These are phyloP conservation scores for Beauveria sp. DNA, from an alignment of 2,329 filamentous ascomycete species.

Conservation along the genomic window DNA sequence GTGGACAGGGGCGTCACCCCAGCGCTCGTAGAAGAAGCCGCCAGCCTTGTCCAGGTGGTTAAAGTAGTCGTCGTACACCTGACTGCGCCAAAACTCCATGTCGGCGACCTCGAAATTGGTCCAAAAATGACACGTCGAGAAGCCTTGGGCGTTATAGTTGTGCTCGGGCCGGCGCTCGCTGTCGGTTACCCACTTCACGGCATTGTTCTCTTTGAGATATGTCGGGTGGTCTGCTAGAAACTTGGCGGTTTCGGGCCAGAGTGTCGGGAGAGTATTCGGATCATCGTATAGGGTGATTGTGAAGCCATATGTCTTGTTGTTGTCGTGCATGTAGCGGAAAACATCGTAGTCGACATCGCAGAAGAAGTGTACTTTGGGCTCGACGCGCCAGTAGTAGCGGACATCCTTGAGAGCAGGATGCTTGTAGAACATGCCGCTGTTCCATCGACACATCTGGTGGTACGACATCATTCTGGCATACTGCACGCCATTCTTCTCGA, in stretches of 20 bases:
- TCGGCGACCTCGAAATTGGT: constrained; percentile 97
- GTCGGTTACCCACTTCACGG: constrained; percentile 82
- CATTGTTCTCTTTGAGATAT: constrained; percentile 75
- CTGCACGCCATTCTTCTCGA: constrained; percentile 79
- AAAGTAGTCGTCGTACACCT: constrained; percentile 91
- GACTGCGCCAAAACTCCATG: constrained; percentile 84
- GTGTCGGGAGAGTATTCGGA: constrained; percentile 71
- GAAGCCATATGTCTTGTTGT: constrained; percentile 98
- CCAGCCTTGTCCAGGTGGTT: constrained; percentile 85
- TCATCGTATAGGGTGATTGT: constrained; percentile 96
- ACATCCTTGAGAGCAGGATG: constrained; percentile 76
- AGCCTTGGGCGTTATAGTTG: constrained; percentile 76
- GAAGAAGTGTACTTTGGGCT: constrained; percentile 98
- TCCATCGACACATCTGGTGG: constrained; percentile 99
- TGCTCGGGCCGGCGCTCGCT: constrained; percentile 68
- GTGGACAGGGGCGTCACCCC: constrained; percentile 93
- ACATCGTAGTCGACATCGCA: constrained; percentile 98
- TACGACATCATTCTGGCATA: constrained; percentile 87
- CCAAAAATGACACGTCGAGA: constrained; percentile 99
- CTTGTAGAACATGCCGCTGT: constrained; percentile 95
- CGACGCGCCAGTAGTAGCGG: constrained; percentile 97
- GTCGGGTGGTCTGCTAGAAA: constrained; percentile 81
- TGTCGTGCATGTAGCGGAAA: constrained; percentile 94
- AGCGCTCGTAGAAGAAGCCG: constrained; percentile 60
- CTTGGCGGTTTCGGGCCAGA: constrained; percentile 94